Base-by-base conservation (phyloP, 805 yeast genomes). In the Naumovozyma dairenensis region DNA sequence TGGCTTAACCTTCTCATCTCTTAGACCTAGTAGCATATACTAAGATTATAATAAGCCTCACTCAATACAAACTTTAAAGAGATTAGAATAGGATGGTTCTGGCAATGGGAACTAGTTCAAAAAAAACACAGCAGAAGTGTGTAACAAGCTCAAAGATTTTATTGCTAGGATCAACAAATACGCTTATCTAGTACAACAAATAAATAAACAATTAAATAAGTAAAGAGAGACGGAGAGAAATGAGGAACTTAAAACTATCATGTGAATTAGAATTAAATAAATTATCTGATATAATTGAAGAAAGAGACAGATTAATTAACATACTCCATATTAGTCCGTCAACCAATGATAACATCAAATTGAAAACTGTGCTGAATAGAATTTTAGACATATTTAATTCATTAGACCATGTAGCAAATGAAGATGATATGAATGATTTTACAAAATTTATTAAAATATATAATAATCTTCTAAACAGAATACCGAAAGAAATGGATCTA, bases 181-280 rank as follows among this genome's bases (percentile, higher is more conserved):
- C n/a, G n/a, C n/a, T n/a, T n/a, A n/a, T n/a, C n/a, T n/a, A n/a
- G n/a, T n/a, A n/a, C n/a, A n/a, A n/a, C n/a, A n/a, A n/a, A n/a
- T n/a, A n/a, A n/a, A n/a, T n/a, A n/a, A n/a, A n/a, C n/a, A n/a
- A n/a, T n/a, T n/a, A n/a, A n/a, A n/a, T n/a, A n/a, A n/a, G n/a
- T n/a, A n/a, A n/a, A n/a, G n/a, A n/a, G n/a, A n/a, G n/a, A n/a
- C n/a, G n/a, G n/a, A n/a, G n/a, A 20, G n/a, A 3, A 6, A 53
- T 51, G 58, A 49, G 44, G 21, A 32, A 34, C 16, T 30, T 52
- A 28, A 45, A 46, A 32, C 25, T 51, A 8, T 35, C 43, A n/a
- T 51, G 53, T 26, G 58, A 51, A 38, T 28, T 53, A n/a, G 54
- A 51, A 38, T 27, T 53, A 10, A 54, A 51, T 16, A 51, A 37